These are phyloP conservation scores for Leccinum boreale DNA, from an alignment of 768 basidiomycete species.

Conservation along the genomic window DNA sequence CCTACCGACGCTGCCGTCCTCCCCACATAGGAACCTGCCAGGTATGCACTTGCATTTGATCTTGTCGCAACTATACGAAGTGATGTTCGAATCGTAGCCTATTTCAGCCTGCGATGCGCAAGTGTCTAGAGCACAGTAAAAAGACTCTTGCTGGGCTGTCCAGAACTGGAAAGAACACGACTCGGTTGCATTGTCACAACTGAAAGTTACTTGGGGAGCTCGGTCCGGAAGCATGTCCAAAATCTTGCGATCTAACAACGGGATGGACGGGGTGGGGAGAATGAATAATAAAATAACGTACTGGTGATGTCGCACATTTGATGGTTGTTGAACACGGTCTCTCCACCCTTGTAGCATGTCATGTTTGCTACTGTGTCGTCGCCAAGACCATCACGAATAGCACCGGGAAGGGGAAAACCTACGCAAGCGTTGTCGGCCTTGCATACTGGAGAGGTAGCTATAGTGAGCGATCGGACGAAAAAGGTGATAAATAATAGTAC, in stretches of 20 bases:
- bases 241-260: slow-evolving; percentile 79
- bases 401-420: slow-evolving; percentile 66
- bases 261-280: background rate
- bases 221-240: slow-evolving; percentile 86
- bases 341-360: slow-evolving; percentile 92
- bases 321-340: slow-evolving; percentile 92
- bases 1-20: slow-evolving; percentile 89
- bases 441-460: slow-evolving; percentile 60
- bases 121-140: slow-evolving; percentile 83
- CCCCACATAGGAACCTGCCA: slow-evolving; percentile 90
- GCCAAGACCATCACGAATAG: slow-evolving; percentile 36
- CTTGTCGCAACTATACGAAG: slow-evolving; percentile 75
- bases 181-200: slow-evolving; percentile 62
- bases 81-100: slow-evolving; percentile 67
- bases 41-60: slow-evolving; percentile 94
- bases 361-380: slow-evolving; percentile 55
- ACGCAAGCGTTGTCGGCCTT: slow-evolving; percentile 75
- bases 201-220: slow-evolving; percentile 95
- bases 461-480: background rate
- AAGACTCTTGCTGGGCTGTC: slow-evolving; percentile 92
- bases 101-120: slow-evolving; percentile 51
- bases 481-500: slow-evolving; percentile 40
- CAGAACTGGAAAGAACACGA: slow-evolving; percentile 97
- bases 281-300: slow-evolving; percentile 37
- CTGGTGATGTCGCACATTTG: slow-evolving; percentile 99